These are phyloP conservation scores for Gossypium gossypioides DNA, from an alignment of 441 rosid species.

Conservation along the genomic window DNA sequence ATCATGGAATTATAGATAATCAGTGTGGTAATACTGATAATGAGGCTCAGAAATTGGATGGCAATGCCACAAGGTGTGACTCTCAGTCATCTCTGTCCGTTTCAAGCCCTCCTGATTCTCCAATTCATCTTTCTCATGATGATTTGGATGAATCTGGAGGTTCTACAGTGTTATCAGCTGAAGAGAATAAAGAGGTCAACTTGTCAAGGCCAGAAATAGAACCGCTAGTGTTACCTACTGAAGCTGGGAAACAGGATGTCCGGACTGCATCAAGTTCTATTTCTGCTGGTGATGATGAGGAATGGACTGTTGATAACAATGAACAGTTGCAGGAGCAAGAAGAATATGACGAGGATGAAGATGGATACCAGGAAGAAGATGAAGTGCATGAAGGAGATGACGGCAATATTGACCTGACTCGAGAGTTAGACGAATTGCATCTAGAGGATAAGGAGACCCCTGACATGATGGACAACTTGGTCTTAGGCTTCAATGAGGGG, in stretches of 20 bases:
- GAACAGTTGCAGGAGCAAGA: slow-evolving; percentile 75
- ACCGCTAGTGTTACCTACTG: slow-evolving; percentile 28
- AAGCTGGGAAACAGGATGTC: slow-evolving; percentile 40
- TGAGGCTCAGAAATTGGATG: slow-evolving; percentile 37
- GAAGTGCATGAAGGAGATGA: slow-evolving; percentile 69
- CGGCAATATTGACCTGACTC: slow-evolving; percentile 39
- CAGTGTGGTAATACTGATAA: slow-evolving; percentile 27
- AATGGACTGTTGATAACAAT: slow-evolving; percentile 65
- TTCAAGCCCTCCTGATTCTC: slow-evolving; percentile 90
- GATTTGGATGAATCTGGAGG: slow-evolving; percentile 83
- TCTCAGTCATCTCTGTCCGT: slow-evolving; percentile 93
- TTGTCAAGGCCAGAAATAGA: slow-evolving; percentile 33
- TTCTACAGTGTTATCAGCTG: slow-evolving; percentile 38
- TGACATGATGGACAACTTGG: slow-evolving; percentile 44
- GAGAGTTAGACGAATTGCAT: slow-evolving; percentile 51
- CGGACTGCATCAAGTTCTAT: slow-evolving; percentile 37
- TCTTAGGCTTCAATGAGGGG: slow-evolving; percentile 82
- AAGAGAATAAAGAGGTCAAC: slow-evolving; percentile 31
- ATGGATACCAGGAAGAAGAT: slow-evolving; percentile 72
- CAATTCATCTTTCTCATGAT: slow-evolving; percentile 83
- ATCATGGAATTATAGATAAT: slow-evolving; percentile 26
- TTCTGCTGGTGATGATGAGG: slow-evolving; percentile 71
- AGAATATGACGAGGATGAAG: slow-evolving; percentile 90
- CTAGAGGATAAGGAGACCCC: slow-evolving; percentile 50
- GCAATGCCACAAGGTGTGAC: slow-evolving; percentile 51